phyloP scores from a whole-genome alignment of 257 asterid species.

The Fraxinus americana region DNA sequence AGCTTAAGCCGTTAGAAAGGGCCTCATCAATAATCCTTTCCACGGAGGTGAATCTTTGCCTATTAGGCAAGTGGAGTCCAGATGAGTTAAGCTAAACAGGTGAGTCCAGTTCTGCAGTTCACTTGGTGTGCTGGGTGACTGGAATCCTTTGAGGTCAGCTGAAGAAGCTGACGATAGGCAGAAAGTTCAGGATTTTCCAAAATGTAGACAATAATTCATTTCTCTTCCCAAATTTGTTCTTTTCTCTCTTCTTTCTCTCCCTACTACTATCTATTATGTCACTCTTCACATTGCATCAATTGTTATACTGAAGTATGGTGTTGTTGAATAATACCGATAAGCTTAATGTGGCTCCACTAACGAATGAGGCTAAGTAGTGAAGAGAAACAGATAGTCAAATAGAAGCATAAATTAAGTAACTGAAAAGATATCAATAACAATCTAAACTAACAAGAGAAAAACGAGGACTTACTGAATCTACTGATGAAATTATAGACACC shows the following conservation, averaged over 20 bases:
- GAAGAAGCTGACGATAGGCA: background rate
- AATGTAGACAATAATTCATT: background rate
- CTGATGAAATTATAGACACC: conserved; percentile 85
- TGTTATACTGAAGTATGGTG: background rate
- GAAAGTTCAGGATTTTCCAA: background rate
- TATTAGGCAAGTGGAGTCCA: background rate
- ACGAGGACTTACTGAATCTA: conserved; percentile 80
- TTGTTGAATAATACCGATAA: background rate
- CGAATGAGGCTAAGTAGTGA: background rate
- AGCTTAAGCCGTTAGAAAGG: too few species aligned
- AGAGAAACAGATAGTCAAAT: background rate
- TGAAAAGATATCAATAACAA: background rate
- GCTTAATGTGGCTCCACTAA: background rate
- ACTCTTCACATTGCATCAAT: background rate
- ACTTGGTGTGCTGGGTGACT: background rate
- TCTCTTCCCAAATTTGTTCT: background rate
- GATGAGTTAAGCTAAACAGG: background rate
- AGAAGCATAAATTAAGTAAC: background rate
- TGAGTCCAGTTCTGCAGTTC: background rate
- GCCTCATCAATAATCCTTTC: background rate
- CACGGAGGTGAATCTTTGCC: background rate
- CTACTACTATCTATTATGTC: background rate
- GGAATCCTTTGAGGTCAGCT: background rate
- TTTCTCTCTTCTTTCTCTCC: background rate
- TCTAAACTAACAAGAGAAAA: background rate